A percentile compares a stretch with the other conserved stretches of the same genome.
These are phyloP conservation scores for Guillardia theta DNA, from an alignment of 78 protist genomes.

Conservation along the genomic window DNA sequence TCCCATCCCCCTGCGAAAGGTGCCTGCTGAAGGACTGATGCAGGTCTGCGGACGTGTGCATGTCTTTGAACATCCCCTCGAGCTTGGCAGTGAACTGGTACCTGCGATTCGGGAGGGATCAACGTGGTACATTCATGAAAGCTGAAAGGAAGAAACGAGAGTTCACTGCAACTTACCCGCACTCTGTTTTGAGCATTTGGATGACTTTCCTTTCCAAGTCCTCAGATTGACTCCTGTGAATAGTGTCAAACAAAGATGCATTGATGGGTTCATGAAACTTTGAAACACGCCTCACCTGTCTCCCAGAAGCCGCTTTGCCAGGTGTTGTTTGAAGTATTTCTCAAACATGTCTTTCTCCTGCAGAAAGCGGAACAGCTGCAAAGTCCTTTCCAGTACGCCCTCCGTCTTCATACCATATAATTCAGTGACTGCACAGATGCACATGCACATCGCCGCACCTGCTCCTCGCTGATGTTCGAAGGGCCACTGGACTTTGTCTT, in stretches of 20 bases:
- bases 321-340: constrained; percentile 89
- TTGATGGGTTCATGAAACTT: background rate
- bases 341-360: constrained; percentile 93
- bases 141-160: too few relatives aligned
- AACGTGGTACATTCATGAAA: too few relatives aligned
- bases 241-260: background rate
- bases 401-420: background rate
- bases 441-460: background rate
- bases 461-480: constrained; percentile 76
- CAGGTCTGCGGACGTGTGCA: constrained; percentile 74
- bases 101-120: too few relatives aligned
- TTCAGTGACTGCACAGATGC: background rate
- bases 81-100: constrained; percentile 87
- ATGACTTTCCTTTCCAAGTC: constrained; percentile 25
- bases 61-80: constrained; percentile 95
- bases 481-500: background rate
- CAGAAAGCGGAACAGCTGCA: constrained; percentile 33
- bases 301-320: constrained; percentile 86
- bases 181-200: constrained; percentile 68
- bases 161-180: too few relatives aligned
- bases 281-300: constrained; percentile 66
- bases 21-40: constrained; percentile 64
- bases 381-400: background rate
- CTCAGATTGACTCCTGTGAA: background rate
- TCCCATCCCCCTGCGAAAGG: background rate